phyloP scores from a whole-genome alignment of 805 yeast species.

The Candida tammaniensis region DNA sequence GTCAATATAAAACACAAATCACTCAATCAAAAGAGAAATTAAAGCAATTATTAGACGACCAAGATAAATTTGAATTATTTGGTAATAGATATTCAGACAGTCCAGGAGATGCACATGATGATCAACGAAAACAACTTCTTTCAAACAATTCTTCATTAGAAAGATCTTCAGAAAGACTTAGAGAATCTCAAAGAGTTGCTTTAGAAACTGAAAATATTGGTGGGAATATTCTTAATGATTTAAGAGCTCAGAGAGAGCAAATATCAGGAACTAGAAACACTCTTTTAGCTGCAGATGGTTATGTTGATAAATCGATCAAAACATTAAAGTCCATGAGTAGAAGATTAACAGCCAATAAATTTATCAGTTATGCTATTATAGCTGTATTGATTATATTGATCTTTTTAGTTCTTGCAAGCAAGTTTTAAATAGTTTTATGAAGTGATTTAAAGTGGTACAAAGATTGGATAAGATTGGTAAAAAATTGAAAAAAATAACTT shows the following conservation, averaged over 20 bases:
- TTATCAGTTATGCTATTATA: conserved; percentile 87
- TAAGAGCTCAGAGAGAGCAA: conserved; percentile 93
- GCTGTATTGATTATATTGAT: conserved; percentile 82
- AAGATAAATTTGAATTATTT: conserved; percentile 70
- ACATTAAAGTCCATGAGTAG: conserved; percentile 91
- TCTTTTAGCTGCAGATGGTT: conserved; percentile 83
- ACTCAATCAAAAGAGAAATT: conserved; percentile 56
- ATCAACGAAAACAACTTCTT: conserved; percentile 79
- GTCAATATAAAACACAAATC: conserved; percentile 63
- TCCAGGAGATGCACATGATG: conserved; percentile 43
- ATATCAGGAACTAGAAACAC: conserved; percentile 82
- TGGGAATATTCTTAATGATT: conserved; percentile 81
- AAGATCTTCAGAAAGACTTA: conserved; percentile 75
- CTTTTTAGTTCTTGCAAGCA: conserved; percentile 77
- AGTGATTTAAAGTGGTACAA: no score
- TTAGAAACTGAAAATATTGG: conserved; percentile 91
- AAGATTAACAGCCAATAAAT: conserved; percentile 85
- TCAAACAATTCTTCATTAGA: conserved; percentile 78
- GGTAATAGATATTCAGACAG: conserved; percentile 48
- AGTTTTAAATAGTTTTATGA: no score
- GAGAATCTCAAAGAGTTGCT: conserved; percentile 87
- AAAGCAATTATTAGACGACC: conserved; percentile 60
- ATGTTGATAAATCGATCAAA: conserved; percentile 84
- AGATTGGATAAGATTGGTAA: no score
- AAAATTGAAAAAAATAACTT: no score